Evolutionary conservation across 2,329 filamentous ascomycete species (phyloP).

Genomic region (Aspergillus oerlinghausenensis): DNA sequence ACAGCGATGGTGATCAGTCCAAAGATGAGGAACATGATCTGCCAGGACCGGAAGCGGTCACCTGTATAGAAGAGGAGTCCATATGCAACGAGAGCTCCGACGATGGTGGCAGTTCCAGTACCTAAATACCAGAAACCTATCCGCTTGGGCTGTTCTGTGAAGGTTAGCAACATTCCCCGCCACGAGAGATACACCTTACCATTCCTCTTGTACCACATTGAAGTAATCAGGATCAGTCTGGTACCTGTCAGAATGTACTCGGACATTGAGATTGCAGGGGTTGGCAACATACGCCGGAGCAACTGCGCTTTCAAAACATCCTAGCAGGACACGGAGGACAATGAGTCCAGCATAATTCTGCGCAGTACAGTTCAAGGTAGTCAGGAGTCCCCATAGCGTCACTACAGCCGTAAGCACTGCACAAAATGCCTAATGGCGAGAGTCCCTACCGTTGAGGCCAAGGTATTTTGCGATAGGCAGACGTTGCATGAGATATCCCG

Average conservation of each 20-base stretch:
- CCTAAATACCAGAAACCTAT: constrained; percentile 60
- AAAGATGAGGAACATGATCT: constrained; percentile 48
- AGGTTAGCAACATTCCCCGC: not conserved
- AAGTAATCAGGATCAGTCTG: constrained; percentile 50
- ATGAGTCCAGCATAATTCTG: constrained; percentile 49
- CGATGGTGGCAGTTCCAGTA: constrained; percentile 51
- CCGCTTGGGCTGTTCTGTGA: constrained; percentile 53
- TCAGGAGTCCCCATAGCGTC: constrained; percentile 45
- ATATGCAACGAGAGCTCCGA: constrained; percentile 52
- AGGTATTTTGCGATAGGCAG: constrained; percentile 53
- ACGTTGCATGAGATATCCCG: constrained; percentile 52
- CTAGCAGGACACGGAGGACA: constrained; percentile 48
- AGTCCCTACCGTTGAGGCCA: constrained; percentile 36
- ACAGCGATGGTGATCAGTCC: constrained; percentile 41
- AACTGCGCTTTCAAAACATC: constrained; percentile 52
- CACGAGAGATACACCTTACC: constrained; percentile 12
- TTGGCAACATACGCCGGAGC: constrained; percentile 39
- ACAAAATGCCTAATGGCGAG: constrained; percentile 22
- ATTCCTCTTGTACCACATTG: constrained; percentile 51
- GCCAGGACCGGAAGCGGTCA: constrained; percentile 41
- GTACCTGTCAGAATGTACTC: not conserved
- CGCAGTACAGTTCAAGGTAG: constrained; percentile 47
- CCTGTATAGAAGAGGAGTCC: constrained; percentile 50
- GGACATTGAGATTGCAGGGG: not conserved
- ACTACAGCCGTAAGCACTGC: constrained; percentile 15